These are phyloP conservation scores for Heliosperma pusillum DNA, from an alignment of 148 eudicot species.

Conservation along the genomic window DNA sequence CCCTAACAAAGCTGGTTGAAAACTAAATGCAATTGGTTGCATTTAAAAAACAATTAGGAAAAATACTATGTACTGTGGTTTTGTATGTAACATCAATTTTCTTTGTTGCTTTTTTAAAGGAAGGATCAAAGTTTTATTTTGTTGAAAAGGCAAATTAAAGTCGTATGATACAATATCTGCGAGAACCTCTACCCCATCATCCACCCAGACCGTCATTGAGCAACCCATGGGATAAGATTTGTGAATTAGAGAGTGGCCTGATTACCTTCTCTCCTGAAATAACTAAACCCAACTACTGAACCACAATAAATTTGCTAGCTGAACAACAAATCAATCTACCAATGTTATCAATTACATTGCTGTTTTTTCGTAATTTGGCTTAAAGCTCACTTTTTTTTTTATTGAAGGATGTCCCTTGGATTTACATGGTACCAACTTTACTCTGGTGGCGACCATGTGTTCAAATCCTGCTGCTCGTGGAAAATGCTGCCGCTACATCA, in stretches of 20 bases:
- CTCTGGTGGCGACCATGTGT: constrained; percentile 67
- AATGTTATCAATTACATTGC: not conserved
- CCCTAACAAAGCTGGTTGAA: no score
- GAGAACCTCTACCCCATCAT: no score
- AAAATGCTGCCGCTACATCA: constrained; percentile 89
- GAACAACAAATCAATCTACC: not conserved
- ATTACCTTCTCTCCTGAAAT: no score
- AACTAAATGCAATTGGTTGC: no score
- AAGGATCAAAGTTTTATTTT: no score
- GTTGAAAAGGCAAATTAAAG: no score
- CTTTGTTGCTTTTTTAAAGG: no score
- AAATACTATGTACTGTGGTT: no score
- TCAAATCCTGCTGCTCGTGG: constrained; percentile 57
- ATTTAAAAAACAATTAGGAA: no score
- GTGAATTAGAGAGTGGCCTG: not conserved
- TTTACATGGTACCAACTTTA: constrained; percentile 63
- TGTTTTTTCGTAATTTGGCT: not conserved
- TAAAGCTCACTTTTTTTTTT: constrained; percentile 4
- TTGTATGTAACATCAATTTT: no score
- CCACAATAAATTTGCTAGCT: not conserved
- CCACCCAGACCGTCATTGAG: no score
- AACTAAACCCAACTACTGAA: not conserved
- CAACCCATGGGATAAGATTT: not conserved
- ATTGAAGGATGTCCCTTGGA: constrained; percentile 84
- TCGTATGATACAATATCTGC: no score